A percentile compares a stretch with the other conserved stretches of the same genome.
These are phyloP conservation scores for Ocimum tenuiflorum DNA, from an alignment of 257 asterid genomes.

Conservation along the genomic window DNA sequence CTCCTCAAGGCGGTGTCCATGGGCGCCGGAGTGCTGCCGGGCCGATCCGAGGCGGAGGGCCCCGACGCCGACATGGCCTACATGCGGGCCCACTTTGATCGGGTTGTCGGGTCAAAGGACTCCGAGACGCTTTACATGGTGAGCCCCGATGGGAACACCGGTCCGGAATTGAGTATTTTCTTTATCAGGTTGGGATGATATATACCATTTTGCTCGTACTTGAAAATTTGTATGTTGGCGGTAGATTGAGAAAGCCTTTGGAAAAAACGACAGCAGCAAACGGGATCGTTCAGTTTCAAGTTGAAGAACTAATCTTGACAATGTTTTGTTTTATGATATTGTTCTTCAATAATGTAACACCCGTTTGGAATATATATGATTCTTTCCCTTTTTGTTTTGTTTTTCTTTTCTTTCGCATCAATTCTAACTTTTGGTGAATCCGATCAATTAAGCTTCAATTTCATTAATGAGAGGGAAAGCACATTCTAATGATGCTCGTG, in stretches of 20 bases:
- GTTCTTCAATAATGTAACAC: too few species aligned
- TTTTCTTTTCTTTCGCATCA: too few species aligned
- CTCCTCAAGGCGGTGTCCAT: slow-evolving; percentile 43
- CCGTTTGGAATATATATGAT: too few species aligned
- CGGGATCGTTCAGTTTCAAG: not conserved
- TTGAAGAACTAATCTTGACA: not conserved
- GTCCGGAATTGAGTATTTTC: slow-evolving; percentile 90
- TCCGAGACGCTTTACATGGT: slow-evolving; percentile 82
- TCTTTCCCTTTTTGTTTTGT: too few species aligned
- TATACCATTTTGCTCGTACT: not conserved
- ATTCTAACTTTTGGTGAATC: too few species aligned
- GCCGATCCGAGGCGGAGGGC: slow-evolving; percentile 48
- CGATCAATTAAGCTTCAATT: too few species aligned
- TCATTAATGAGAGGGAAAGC: too few species aligned
- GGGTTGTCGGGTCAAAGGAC: slow-evolving; percentile 69
- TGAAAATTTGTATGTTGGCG: not conserved
- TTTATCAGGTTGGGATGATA: slow-evolving; percentile 55
- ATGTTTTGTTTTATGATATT: too few species aligned
- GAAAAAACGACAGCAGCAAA: not conserved
- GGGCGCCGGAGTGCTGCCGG: slow-evolving; percentile 87
- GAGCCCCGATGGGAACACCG: slow-evolving; percentile 74
- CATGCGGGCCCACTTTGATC: slow-evolving; percentile 68
- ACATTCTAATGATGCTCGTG: too few species aligned
- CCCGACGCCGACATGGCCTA: slow-evolving; percentile 71
- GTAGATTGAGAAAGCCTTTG: not conserved